Base-by-base conservation (phyloP, 2,329 filamentous ascomycete genomes). In the Arthrobotrys sinensis region DNA sequence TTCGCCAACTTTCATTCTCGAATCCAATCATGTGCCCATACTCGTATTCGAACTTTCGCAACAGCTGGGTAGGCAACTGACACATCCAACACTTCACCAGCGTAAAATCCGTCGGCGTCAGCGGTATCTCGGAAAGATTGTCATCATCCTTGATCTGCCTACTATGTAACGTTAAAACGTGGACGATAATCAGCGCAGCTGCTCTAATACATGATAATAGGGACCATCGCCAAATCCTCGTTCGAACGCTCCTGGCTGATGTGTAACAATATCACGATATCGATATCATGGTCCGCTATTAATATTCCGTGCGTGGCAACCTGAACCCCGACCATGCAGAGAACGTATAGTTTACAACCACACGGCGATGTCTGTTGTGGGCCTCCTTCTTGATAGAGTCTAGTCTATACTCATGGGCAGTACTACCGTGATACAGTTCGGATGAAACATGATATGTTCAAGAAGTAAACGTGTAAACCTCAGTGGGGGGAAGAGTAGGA, bases 21-120 rank as follows among this genome's bases (percentile, higher is more conserved):
- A 48, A 48, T 28, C 24, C 1, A 52, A 52, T 55, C 52, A 57
- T 57, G 32, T 57, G 32, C 10, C 11, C 32, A 5, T 21, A 38
- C 52, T 38, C 32, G 6, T 12, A 38, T 28, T 28, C 4, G 24
- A 28, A 38, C 32, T 21, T 21, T 34, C 28, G 7, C 28, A 53
- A 21, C 34, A 57, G 4, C 34, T 38, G 52, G 32, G 16, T 60
- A 60, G 55, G 55, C 55, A 60, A 28, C 55, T 36, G 55, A 60
- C 55, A 60, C 55, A 60, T 60, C 55, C 55, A 60, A 60, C 55
- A 60, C 11, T 43, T 24, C 55, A 60, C 45, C 45, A 14, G 24
- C 50, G 50, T n/a, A 24, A 32, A 60, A 10, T 60, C 19, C 19
- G 24, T 28, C 19, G 16, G 11, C 14, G 55, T 3, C n/a, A 57